Conservation (phyloP, 2,329 filamentous ascomycete species). For the Lachnellula occidentalis region DNA sequence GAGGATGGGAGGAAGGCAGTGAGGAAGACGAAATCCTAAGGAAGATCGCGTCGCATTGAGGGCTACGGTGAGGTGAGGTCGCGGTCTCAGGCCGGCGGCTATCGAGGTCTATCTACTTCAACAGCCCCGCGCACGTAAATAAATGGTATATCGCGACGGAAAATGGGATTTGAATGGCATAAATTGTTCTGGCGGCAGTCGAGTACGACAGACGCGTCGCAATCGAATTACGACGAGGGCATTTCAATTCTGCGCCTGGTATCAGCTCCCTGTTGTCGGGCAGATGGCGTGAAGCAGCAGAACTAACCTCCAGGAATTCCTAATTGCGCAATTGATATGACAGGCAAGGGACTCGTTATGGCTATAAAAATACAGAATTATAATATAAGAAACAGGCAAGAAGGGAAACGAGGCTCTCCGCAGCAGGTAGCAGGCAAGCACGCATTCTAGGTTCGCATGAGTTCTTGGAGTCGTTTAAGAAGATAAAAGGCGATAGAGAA, state of each 20-base stretch:
- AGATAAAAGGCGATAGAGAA: conserved; percentile 1
- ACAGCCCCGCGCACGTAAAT: conserved; percentile 4
- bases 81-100: conserved; percentile 20
- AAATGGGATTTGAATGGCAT: conserved; percentile 6
- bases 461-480: not conserved
- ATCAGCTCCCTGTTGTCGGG: conserved; percentile 3
- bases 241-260: conserved; percentile 15
- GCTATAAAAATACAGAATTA: not conserved
- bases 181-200: not conserved
- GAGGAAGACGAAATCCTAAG: conserved; percentile 10
- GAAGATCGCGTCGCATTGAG: conserved; percentile 23
- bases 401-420: not conserved
- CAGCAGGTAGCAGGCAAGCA: conserved; percentile 2
- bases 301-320: conserved; percentile 5
- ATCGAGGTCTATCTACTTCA: conserved; percentile 9
- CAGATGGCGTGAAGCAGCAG: conserved; percentile 1
- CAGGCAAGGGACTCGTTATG: conserved; percentile 18
- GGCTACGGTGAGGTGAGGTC: conserved; percentile 8
- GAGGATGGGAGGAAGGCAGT: not conserved
- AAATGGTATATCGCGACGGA: conserved; percentile 7
- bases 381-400: conserved; percentile 7
- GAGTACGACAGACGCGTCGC: conserved; percentile 19
- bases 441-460: conserved; percentile 1
- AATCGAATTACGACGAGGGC: conserved; percentile 17
- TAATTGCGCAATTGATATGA: not conserved